phyloP scores from a whole-genome alignment of 768 basidiomycete species.

The Pisolithus microcarpus region DNA sequence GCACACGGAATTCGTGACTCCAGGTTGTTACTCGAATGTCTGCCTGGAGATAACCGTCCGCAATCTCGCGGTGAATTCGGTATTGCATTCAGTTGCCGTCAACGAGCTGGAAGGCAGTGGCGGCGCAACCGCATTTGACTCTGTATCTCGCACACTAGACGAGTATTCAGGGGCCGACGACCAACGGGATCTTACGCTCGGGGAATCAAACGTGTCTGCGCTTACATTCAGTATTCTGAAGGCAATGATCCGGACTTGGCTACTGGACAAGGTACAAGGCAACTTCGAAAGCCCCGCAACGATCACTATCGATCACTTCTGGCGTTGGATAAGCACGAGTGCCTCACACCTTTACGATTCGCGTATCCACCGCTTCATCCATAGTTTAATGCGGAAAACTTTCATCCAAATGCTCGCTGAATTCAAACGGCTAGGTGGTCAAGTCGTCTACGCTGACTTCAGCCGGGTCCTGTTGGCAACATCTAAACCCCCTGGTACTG shows the following conservation, averaged over 20 bases:
- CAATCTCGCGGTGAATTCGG: slow-evolving; percentile 90
- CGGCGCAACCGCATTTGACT: slow-evolving; percentile 90
- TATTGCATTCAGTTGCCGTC: slow-evolving; percentile 88
- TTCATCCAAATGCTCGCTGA: slow-evolving; percentile 96
- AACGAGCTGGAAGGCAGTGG: slow-evolving; percentile 97
- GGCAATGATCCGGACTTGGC: slow-evolving; percentile 84
- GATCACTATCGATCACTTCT: slow-evolving; percentile 85
- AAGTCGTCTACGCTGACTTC: slow-evolving; percentile 92
- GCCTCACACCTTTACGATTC: slow-evolving; percentile 87
- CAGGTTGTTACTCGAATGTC: slow-evolving; percentile 89
- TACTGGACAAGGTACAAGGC: slow-evolving; percentile 73
- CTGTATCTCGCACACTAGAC: slow-evolving; percentile 83
- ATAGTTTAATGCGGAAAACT: slow-evolving; percentile 95
- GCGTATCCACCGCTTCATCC: slow-evolving; percentile 85
- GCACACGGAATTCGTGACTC: slow-evolving; percentile 74
- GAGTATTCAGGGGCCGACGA: slow-evolving; percentile 67
- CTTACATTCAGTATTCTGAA: slow-evolving; percentile 83
- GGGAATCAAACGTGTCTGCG: slow-evolving; percentile 83
- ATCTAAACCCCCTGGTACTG: slow-evolving; percentile 91
- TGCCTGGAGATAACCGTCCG: slow-evolving; percentile 85
- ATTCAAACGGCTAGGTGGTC: slow-evolving; percentile 89
- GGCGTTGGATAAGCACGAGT: slow-evolving; percentile 91
- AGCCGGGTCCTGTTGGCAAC: slow-evolving; percentile 86
- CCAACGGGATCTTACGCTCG: slow-evolving; percentile 67
- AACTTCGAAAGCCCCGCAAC: slow-evolving; percentile 60